Percentiles rank a stretch among this genome's conserved stretches.
phyloP scores from a whole-genome alignment of 2,329 filamentous ascomycete genomes.

The Chrysosporium keratinophilum region DNA sequence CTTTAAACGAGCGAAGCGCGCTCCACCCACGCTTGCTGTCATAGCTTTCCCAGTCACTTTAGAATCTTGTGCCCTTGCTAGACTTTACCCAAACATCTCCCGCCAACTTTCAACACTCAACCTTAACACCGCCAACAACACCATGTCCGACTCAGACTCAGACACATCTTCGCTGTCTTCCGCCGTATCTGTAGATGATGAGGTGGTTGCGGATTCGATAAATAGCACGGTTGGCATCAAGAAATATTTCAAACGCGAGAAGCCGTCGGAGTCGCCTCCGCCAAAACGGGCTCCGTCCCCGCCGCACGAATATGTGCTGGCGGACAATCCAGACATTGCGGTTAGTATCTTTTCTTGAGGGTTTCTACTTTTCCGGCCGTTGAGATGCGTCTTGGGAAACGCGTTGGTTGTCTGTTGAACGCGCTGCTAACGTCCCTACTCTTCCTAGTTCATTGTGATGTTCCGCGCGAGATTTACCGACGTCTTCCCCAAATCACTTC shows the following conservation, averaged over 20 bases:
- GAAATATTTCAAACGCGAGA: conserved; percentile 46
- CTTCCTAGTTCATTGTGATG: conserved; percentile 82
- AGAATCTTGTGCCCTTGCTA: conserved; percentile 1
- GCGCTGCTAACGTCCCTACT: conserved; percentile 27
- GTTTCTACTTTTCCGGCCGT: neutral
- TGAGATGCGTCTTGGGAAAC: conserved; percentile 10
- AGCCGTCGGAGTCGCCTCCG: conserved; percentile 51
- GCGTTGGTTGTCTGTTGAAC: conserved; percentile 26
- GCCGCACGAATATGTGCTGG: conserved; percentile 77
- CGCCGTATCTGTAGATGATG: conserved; percentile 50
- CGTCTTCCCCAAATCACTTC: conserved; percentile 73
- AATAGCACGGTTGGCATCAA: conserved; percentile 35
- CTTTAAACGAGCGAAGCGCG: conserved; percentile 18
- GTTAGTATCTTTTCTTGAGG: conserved; percentile 48
- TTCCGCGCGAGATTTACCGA: conserved; percentile 90
- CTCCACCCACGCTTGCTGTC: conserved; percentile 25
- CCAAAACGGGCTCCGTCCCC: conserved; percentile 78
- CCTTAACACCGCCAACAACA: conserved; percentile 27
- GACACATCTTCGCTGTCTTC: conserved; percentile 43
- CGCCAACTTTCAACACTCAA: conserved; percentile 20
- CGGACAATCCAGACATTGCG: conserved; percentile 84
- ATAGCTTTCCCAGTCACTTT: conserved; percentile 18
- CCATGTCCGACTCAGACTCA: conserved; percentile 44
- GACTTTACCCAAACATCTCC: conserved; percentile 18
- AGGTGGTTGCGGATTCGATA: conserved; percentile 34